Conservation (phyloP, 2,329 filamentous ascomycete genomes). For the Teratosphaeria epicoccoides region DNA sequence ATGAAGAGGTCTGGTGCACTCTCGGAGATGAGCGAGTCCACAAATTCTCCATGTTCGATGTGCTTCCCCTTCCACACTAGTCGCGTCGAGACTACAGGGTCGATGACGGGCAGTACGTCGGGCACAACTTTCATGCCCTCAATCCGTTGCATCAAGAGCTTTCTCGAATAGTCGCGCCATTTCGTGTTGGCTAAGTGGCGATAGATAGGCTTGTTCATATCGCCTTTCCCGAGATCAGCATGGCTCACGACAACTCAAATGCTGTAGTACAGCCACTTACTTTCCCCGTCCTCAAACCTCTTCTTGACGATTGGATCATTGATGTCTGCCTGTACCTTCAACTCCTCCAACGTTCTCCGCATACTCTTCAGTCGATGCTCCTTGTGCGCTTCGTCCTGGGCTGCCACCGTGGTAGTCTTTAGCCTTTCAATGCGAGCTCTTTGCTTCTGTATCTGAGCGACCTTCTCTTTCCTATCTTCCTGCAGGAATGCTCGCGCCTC, state of each 20-base stretch:
- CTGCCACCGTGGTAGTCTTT: conserved; percentile 37
- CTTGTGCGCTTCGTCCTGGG: conserved; percentile 35
- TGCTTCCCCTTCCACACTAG: conserved; percentile 55
- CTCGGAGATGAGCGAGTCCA: conserved; percentile 66
- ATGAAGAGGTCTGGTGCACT: conserved; percentile 64
- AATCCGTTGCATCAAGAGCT: conserved; percentile 74
- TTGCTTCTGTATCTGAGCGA: conserved; percentile 59
- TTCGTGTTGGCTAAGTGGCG: conserved; percentile 75
- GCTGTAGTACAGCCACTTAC: conserved; percentile 42
- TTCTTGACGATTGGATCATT: conserved; percentile 93
- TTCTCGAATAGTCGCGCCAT: conserved; percentile 75
- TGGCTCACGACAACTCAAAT: too few relatives aligned
- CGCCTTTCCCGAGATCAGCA: conserved; percentile 44
- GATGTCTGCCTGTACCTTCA: conserved; percentile 86
- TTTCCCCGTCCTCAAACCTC: conserved; percentile 80
- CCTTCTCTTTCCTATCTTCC: conserved; percentile 70
- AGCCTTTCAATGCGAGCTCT: conserved; percentile 58
- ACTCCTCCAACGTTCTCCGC: conserved; percentile 58
- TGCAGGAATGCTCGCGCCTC: conserved; percentile 77
- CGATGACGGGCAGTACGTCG: conserved; percentile 71
- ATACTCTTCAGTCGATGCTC: conserved; percentile 58
- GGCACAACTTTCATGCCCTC: conserved; percentile 78
- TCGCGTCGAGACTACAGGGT: conserved; percentile 68
- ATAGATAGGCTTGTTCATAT: conserved; percentile 96
- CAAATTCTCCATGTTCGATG: conserved; percentile 64